Base-by-base conservation (phyloP, 306 rosid genomes). In the Prunus persica region DNA sequence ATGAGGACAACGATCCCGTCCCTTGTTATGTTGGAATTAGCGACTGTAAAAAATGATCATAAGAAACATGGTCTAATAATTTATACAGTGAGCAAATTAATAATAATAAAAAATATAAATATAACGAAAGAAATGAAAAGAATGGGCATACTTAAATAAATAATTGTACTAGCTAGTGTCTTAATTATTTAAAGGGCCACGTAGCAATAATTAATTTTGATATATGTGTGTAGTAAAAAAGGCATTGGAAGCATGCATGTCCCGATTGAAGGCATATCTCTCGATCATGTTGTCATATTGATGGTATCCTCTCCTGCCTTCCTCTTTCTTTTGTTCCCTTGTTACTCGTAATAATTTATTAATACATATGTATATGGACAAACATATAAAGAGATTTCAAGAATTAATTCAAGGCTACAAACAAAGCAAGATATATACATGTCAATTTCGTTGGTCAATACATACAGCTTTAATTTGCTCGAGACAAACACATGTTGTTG, bases 401-500 rank as follows among this genome's bases (percentile, higher is more conserved):
- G 67, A 72, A 27, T 24, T 12, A 61, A 52, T 60, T 73, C 69
- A 18, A 46, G 47, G 22, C 60, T 11, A 68, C 76, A 68, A 84
- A 85, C 76, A 68, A 84, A 85, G 79, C 78, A 82, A 75, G 71
- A 80, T 34, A 34, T 32, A 32, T 4, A 32, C 5, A 32, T 73
- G 80, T 72, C 77, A 73, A 77, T 76, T 79, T 75, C 65, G 77
- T 43, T n/a, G 2, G 11, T 74, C 46, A 45, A n/a, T 38, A 2
- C 65, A 8, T 66, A 10, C 67, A 80, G 76, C 71, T 64, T 78
- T 46, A 61, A 46, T 61, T 64, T 80, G 85, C 91, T 80, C 83
- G 79, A 82, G 90, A 86, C 88, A 90, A 86, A 86, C 87, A 86
- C 76, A 84, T 80, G 71, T 82, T 88, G 88, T 77, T 88, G 80